Conservation (phyloP, 805 yeast genomes). For the Kluyveromyces dobzhanskii region DNA sequence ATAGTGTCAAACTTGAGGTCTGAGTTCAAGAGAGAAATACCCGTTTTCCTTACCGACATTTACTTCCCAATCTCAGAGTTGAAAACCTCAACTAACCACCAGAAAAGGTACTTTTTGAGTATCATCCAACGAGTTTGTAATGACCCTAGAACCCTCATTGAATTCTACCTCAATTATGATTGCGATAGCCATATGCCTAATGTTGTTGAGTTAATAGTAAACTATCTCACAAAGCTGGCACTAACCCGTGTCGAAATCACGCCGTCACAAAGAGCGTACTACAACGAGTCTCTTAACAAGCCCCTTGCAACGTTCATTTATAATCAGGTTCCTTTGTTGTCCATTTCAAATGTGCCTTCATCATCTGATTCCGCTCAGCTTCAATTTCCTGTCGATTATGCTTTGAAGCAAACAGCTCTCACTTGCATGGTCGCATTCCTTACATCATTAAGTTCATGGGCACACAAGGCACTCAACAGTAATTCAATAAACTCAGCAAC, state of each 20-base stretch:
- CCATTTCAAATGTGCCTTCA: conserved; percentile 53
- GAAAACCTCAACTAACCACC: conserved; percentile 86
- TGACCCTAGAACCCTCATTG: conserved; percentile 87
- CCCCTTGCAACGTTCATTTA: conserved; percentile 69
- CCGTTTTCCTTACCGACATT: conserved; percentile 86
- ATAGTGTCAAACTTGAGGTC: conserved; percentile 73
- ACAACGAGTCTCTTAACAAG: conserved; percentile 41
- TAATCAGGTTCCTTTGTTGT: conserved; percentile 64
- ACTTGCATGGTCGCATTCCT: conserved; percentile 75
- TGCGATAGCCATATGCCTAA: conserved; percentile 80
- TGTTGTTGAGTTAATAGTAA: conserved; percentile 74
- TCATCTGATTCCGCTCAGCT: conserved; percentile 14
- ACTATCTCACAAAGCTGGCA: conserved; percentile 61
- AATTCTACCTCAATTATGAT: conserved; percentile 89
- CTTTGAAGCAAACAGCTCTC: conserved; percentile 73
- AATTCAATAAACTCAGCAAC: conserved; percentile 12
- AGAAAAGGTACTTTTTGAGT: conserved; percentile 76
- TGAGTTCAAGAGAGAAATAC: conserved; percentile 87
- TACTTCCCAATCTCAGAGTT: conserved; percentile 91
- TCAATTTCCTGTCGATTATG: conserved; percentile 68
- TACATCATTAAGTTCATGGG: conserved; percentile 78
- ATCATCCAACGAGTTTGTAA: conserved; percentile 75
- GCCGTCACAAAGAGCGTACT: conserved; percentile 52
- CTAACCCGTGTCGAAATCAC: conserved; percentile 66
- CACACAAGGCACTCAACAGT: conserved; percentile 51